Evolutionary conservation across 177 flowering plant species (phyloP).

Genomic region (Vitis hybrid): DNA sequence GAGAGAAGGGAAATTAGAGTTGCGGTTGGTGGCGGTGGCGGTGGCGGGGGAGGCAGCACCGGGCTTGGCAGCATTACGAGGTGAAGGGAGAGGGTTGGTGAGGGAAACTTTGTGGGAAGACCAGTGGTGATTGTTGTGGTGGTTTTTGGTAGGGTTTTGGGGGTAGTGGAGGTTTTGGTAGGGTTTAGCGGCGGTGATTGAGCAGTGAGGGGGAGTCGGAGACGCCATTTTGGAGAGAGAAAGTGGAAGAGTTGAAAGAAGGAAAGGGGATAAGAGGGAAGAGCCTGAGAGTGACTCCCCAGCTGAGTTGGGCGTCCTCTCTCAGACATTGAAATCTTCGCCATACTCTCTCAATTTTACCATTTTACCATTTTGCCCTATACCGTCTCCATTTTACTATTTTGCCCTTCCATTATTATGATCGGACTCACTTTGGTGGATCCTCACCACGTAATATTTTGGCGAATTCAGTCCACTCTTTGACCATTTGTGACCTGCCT

Average conservation of each 20-base stretch:
- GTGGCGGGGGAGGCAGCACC: slow-evolving; percentile 21
- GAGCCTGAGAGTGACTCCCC: neutral
- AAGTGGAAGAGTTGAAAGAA: neutral
- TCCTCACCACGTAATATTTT: too few species aligned
- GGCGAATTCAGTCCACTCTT: too few species aligned
- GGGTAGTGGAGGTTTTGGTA: slow-evolving; percentile 39
- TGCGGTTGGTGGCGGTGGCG: slow-evolving; percentile 13
- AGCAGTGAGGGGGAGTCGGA: slow-evolving; percentile 59
- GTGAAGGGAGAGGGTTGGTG: slow-evolving; percentile 19
- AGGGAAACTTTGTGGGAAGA: slow-evolving; percentile 29
- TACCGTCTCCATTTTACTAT: too few species aligned
- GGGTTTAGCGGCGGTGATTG: slow-evolving; percentile 53
- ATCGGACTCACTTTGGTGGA: too few species aligned
- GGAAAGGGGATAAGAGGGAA: neutral
- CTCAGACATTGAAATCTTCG: slow-evolving; percentile 9
- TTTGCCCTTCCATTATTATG: too few species aligned
- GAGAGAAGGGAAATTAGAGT: slow-evolving; percentile 42
- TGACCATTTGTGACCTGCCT: too few species aligned
- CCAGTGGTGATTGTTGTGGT: slow-evolving; percentile 24
- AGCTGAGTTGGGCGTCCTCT: neutral
- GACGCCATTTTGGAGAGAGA: slow-evolving; percentile 41
- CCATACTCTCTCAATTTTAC: neutral
- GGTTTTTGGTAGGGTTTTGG: slow-evolving; percentile 28
- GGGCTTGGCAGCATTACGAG: slow-evolving; percentile 23
- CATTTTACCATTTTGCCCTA: too few species aligned